Base-by-base conservation (phyloP, 176 grass and related monocot genomes). In the Oryza brachyantha region DNA sequence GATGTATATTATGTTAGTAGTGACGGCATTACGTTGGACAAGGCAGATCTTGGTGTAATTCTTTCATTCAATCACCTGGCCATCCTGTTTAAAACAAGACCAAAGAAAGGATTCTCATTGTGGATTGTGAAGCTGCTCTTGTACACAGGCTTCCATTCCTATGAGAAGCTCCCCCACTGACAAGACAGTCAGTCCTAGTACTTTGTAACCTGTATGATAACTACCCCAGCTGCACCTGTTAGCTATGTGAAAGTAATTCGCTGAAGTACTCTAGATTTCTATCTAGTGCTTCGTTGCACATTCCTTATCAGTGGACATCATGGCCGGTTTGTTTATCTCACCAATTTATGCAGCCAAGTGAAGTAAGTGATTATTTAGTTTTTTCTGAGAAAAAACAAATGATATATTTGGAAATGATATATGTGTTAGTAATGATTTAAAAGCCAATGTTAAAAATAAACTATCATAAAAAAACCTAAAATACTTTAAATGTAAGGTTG, bases 71-170 rank as follows among this genome's bases (percentile, higher is more conserved):
- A 76, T 84, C 70, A 12, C 76, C 17, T 29, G 6, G 42, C 76
- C 65, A 11, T 29, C 14, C 42, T 72, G 24, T 59, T 57, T 48
- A 28, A 21, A 21, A 24, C 29, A 69, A 43, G 37, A 68, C 46
- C 2, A 50, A 48, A 55, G 4, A 68, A 73, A 86, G 84, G 83
- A 74, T 70, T 90, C 89, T 64, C 88, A 60, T 76, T 73, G 68
- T 82, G 60, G 80, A 90, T 93, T 76, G 84, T 68, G 91, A 92
- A 94, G 87, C 91, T 84, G 87, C 86, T 78, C 86, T 84, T 90
- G 82, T 76, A 77, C 84, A 85, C 78, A 90, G 83, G 87, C 89
- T 90, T 89, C 92, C 81, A 86, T 90, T 88, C 87, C 73, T 70
- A 82, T 90, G 82, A 76, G 86, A 92, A 90, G 86, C 81, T 69